A percentile compares a stretch with the other conserved stretches of the same genome.
phyloP scores from a whole-genome alignment of 2,329 filamentous ascomycete genomes.

The Colletotrichum musae region DNA sequence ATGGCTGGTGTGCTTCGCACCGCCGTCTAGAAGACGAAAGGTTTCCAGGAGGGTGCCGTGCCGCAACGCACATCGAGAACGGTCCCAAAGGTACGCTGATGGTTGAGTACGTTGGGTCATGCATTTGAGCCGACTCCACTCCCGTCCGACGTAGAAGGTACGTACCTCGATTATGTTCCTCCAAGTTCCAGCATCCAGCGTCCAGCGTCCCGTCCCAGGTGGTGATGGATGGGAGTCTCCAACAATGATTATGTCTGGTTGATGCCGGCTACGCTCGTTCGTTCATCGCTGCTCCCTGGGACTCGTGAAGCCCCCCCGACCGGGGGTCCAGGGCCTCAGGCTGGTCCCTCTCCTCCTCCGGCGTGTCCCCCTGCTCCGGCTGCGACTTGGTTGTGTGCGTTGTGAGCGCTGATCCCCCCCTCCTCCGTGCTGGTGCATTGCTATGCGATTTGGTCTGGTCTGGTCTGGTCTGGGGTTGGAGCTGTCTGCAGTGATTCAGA shows the following conservation, averaged over 20 bases:
- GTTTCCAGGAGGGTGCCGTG: neutral
- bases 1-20: too few species aligned
- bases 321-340: constrained; percentile 33
- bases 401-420: neutral
- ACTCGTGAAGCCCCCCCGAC: constrained; percentile 22
- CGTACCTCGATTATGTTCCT: constrained; percentile 32
- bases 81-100: constrained; percentile 38
- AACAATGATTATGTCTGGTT: constrained; percentile 34
- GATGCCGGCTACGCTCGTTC: constrained; percentile 37
- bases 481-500: neutral
- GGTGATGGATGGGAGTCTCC: constrained; percentile 21
- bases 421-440: neutral
- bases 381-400: constrained; percentile 17
- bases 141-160: constrained; percentile 31
- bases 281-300: constrained; percentile 29
- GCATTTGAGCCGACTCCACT: constrained; percentile 38
- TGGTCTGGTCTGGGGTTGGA: neutral
- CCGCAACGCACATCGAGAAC: constrained; percentile 16
- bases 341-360: constrained; percentile 19
- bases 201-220: constrained; percentile 30
- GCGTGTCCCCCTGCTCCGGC: constrained; percentile 22
- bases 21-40: too few species aligned
- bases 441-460: neutral
- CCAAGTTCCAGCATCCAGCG: constrained; percentile 12
- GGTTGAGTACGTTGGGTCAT: constrained; percentile 40